phyloP scores from a whole-genome alignment of 2,329 filamentous ascomycete species.

The Stagonosporopsis tanaceti region DNA sequence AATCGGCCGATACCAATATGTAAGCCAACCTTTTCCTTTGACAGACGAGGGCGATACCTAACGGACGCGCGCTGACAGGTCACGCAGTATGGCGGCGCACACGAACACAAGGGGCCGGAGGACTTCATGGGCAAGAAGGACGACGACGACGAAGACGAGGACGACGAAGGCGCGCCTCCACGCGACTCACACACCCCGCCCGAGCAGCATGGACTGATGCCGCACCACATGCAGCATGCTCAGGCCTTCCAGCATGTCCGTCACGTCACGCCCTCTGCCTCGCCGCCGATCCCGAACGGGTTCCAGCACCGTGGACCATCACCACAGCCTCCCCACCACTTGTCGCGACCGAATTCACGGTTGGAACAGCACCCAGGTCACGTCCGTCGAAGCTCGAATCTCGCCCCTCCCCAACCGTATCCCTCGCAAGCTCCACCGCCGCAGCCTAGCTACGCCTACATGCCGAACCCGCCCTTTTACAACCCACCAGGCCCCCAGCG shows the following conservation, averaged over 20 bases:
- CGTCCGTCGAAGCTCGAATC: slow-evolving; percentile 76
- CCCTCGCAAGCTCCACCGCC: slow-evolving; percentile 68
- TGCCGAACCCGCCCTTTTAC: slow-evolving; percentile 86
- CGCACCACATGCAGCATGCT: slow-evolving; percentile 59
- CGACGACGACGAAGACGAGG: slow-evolving; percentile 83
- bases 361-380: slow-evolving; percentile 79
- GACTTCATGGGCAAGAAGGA: slow-evolving; percentile 85
- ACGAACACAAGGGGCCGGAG: slow-evolving; percentile 93
- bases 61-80: slow-evolving; percentile 34
- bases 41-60: slow-evolving; percentile 27
- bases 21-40: slow-evolving; percentile 59
- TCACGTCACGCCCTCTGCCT: slow-evolving; percentile 83
- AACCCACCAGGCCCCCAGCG: slow-evolving; percentile 66
- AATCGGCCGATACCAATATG: slow-evolving; percentile 87
- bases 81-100: slow-evolving; percentile 82
- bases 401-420: slow-evolving; percentile 71
- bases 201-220: slow-evolving; percentile 62
- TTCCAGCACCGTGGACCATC: slow-evolving; percentile 79
- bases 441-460: slow-evolving; percentile 78
- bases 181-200: slow-evolving; percentile 72
- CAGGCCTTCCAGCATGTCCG: slow-evolving; percentile 80
- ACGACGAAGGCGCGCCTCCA: slow-evolving; percentile 74
- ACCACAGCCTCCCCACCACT: slow-evolving; percentile 71
- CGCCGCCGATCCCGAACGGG: slow-evolving; percentile 82
- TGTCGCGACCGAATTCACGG: slow-evolving; percentile 64